phyloP scores from a whole-genome alignment of 2,329 filamentous ascomycete genomes.

The Phialophora macrospora region DNA sequence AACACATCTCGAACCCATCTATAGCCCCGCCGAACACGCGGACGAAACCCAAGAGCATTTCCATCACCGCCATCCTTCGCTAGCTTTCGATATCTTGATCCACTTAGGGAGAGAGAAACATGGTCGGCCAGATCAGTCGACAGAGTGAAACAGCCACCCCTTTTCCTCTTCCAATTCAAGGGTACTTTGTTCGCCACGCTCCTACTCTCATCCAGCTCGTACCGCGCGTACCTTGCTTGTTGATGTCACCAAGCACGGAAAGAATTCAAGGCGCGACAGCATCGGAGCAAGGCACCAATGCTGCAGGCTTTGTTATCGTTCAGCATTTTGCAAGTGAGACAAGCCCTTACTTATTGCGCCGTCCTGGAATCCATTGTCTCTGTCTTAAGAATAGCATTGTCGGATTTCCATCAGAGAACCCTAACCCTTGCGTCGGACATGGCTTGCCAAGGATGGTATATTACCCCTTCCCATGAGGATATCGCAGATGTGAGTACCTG shows the following conservation, averaged over 20 bases:
- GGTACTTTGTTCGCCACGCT: neutral
- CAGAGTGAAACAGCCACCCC: neutral
- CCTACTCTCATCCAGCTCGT: neutral
- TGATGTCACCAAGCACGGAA: constrained; percentile 16
- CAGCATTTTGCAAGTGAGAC: constrained; percentile 18
- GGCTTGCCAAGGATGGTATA: constrained; percentile 15
- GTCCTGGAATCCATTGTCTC: constrained; percentile 20
- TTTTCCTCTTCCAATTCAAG: neutral
- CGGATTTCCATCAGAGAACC: constrained; percentile 11
- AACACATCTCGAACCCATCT: neutral
- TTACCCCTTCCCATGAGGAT: constrained; percentile 14
- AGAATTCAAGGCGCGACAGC: constrained; percentile 14
- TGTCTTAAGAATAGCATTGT: constrained; percentile 21
- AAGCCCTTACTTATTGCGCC: constrained; percentile 7
- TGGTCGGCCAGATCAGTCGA: neutral
- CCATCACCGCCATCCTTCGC: neutral
- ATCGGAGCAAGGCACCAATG: constrained; percentile 3
- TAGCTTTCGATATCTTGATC: neutral
- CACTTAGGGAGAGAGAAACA: neutral
- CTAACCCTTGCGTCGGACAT: constrained; percentile 31
- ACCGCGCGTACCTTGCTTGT: constrained; percentile 15
- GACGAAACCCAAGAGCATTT: neutral
- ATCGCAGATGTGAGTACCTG: constrained; percentile 1
- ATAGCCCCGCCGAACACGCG: neutral
- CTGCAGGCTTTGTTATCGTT: constrained; percentile 5